Conservation (phyloP, 805 yeast genomes). For the Lachancea mirantina region DNA sequence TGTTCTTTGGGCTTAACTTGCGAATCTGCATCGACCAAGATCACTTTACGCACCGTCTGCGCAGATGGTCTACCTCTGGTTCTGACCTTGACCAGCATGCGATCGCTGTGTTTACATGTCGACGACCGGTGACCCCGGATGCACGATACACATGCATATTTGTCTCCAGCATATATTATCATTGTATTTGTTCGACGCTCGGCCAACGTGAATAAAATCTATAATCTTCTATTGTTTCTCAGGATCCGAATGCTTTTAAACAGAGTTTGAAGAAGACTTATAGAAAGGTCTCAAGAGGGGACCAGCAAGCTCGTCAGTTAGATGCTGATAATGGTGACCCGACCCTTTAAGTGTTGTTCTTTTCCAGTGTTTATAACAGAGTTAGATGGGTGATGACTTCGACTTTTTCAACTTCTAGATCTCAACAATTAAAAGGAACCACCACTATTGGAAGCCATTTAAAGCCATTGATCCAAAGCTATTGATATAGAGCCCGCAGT, state of each 20-base stretch:
- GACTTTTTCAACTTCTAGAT: no score
- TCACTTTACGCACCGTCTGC: constrained; percentile 33
- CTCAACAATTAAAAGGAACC: no score
- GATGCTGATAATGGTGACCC: no score
- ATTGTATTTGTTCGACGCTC: no score
- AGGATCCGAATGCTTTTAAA: no score
- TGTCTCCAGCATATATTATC: constrained; percentile 73
- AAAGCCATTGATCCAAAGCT: no score
- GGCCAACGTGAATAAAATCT: constrained; percentile 1
- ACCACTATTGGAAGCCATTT: no score
- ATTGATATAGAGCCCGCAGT: no score
- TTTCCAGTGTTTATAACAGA: no score
- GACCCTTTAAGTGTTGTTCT: no score
- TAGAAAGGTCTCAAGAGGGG: background rate
- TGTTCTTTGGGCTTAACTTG: constrained; percentile 12
- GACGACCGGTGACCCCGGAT: constrained; percentile 90
- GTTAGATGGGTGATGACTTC: no score
- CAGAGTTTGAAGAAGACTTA: constrained; percentile 1
- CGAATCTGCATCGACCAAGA: constrained; percentile 26
- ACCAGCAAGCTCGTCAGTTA: no score
- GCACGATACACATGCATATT: constrained; percentile 80
- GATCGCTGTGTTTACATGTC: constrained; percentile 69
- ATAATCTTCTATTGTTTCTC: constrained; percentile 9
- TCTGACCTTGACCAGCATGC: constrained; percentile 80
- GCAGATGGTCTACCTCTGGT: constrained; percentile 82